Base-by-base conservation (phyloP, 345 rosid genomes). In the Carallia pectinifolia region DNA sequence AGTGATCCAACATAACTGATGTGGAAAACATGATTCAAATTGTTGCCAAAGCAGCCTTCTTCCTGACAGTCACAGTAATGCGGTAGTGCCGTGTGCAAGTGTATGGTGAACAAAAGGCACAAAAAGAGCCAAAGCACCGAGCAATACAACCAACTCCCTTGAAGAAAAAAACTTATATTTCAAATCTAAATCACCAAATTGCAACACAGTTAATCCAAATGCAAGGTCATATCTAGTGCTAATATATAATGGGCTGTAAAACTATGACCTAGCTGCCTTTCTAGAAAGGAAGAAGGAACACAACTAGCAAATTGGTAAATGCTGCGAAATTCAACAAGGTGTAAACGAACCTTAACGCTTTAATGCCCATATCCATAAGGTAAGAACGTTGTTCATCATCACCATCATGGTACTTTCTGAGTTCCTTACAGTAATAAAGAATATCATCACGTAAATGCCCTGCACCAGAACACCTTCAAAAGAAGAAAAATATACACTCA, bases 391-490 rank as follows among this genome's bases (percentile, higher is more conserved):
- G 84, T 67, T 91, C 99, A 68, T 90, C 89, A 6, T 89, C 89
- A 60, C 66, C 72, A 70, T 73, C 76, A 17, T 76, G 74, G 53
- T 75, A 76, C 75, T 84, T 88, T 63, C 80, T 69, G 50, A 90
- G 89, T 77, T 88, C 90, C 79, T 87, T 86, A 39, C 73, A 83
- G 73, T 90, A 89, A 77, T 85, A 63, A 66, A 85, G 85, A 65
- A 95, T 91, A 73, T 91, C 97, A 69, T 87, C 91, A 61, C 85
- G 87, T 69, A 91, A 71, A 83, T 95, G 92, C 68, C 99, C 99
- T 29, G 97, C 97, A 67, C 92, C 99, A 15, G 92, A 89, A 81
- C 97, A 90, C 78, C 99, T 95, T 62, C 53, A 39, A 40, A 76
- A 65, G 47, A 73, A 12, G 34, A 63, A 71, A 23, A 39, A 34